Conservation (phyloP, 1,284 basidiomycete species). For the Cryptococcus sp. region DNA sequence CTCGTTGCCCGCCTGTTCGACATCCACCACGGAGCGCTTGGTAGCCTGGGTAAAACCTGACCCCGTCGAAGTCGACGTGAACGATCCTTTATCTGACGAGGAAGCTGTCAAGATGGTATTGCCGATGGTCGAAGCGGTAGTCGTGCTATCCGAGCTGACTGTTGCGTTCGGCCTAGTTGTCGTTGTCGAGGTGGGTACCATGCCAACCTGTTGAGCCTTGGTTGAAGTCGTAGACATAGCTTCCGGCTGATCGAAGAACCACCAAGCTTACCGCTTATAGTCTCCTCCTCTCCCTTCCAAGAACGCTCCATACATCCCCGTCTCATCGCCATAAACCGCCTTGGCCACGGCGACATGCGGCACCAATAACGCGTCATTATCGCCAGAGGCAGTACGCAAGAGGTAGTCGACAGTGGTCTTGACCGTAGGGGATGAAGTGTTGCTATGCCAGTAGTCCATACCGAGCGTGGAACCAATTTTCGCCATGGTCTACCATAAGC, state of each 20-base stretch:
- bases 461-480: conserved; percentile 37
- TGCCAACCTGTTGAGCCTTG: no score
- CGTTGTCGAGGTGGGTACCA: no score
- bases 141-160: no score
- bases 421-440: conserved; percentile 47
- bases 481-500: conserved; percentile 53
- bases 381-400: conserved; percentile 47
- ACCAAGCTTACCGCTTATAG: conserved; percentile 51
- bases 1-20: no score
- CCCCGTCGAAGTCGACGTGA: no score
- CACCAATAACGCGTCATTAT: conserved; percentile 47
- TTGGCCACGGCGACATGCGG: conserved; percentile 55
- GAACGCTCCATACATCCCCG: conserved; percentile 53
- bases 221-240: conserved; percentile 11
- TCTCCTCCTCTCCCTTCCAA: conserved; percentile 43
- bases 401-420: conserved; percentile 56
- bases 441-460: no score
- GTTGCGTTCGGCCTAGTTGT: no score
- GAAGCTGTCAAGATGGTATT: no score
- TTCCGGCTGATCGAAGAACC: conserved; percentile 53
- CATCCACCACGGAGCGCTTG: no score
- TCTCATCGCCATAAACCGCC: conserved; percentile 56
- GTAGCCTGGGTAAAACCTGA: no score
- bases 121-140: no score
- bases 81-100: no score